Evolutionary conservation across 139 green algal species (phyloP).

Genomic region (Gonium pectorale): DNA sequence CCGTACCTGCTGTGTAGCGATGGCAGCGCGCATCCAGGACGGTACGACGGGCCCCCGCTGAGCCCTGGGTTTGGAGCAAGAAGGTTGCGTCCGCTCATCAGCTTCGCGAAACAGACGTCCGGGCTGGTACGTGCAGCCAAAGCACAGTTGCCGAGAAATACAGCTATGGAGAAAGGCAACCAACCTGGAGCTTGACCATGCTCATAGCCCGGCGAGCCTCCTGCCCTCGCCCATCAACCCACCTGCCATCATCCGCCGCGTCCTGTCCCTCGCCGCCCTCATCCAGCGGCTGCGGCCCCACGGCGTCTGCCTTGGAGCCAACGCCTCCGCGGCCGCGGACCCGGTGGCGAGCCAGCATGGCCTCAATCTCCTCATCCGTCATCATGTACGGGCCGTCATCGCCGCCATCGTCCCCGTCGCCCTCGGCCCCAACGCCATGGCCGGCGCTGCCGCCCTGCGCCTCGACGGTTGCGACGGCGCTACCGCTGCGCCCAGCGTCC

Average conservation of each 20-base stretch:
- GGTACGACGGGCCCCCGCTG: neutral
- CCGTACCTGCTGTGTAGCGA: constrained; percentile 7
- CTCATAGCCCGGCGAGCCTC: neutral
- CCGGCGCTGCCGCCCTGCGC: neutral
- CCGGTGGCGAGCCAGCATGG: constrained; percentile 44
- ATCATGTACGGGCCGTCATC: constrained; percentile 39
- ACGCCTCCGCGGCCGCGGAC: constrained; percentile 42
- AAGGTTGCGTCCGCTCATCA: neutral
- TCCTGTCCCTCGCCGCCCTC: neutral
- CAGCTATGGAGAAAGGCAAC: no score
- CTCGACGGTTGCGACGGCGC: neutral
- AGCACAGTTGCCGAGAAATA: no score
- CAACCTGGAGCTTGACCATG: neutral
- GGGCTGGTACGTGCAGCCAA: no score
- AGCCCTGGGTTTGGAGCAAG: neutral
- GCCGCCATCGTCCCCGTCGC: neutral
- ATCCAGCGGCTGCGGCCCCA: constrained; percentile 31
- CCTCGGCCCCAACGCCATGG: neutral
- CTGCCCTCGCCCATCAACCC: neutral
- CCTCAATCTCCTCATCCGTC: constrained; percentile 52
- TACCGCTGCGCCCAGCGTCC: neutral
- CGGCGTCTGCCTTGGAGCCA: constrained; percentile 31
- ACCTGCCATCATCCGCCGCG: neutral
- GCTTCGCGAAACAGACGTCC: no score
- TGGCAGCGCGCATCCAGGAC: constrained; percentile 1